phyloP scores from a whole-genome alignment of 108 stramenopile genomes.

The Cyclotella choctawhatcheeana region DNA sequence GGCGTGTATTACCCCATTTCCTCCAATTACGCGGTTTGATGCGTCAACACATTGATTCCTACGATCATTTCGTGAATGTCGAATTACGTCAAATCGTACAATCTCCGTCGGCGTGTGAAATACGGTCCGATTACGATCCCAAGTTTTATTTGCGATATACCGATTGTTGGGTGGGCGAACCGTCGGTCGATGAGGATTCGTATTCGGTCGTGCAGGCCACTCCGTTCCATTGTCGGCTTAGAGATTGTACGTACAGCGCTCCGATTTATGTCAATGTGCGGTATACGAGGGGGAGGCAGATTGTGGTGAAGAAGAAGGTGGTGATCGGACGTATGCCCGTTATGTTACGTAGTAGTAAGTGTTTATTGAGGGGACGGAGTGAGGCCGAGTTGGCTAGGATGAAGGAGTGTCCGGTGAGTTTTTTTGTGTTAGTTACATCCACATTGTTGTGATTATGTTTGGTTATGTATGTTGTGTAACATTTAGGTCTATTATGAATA shows the following conservation, averaged over 20 bases:
- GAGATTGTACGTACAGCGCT: conserved; percentile 98
- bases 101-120: conserved; percentile 83
- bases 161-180: conserved; percentile 95
- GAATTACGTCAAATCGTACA: conserved; percentile 94
- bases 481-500: no score
- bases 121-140: conserved; percentile 94
- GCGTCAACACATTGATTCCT: conserved; percentile 98
- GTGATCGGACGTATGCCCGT: conserved; percentile 91
- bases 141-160: conserved; percentile 96
- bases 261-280: conserved; percentile 98
- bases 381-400: conserved; percentile 88
- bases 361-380: conserved; percentile 84
- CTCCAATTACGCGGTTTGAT: conserved; percentile 91
- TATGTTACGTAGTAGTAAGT: conserved; percentile 95
- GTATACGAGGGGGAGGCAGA: conserved; percentile 94
- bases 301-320: conserved; percentile 89
- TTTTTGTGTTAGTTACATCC: not conserved
- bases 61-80: conserved; percentile 96
- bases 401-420: conserved; percentile 91
- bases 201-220: conserved; percentile 82
- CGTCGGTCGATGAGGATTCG: conserved; percentile 91
- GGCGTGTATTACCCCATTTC: conserved; percentile 96
- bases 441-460: not conserved
- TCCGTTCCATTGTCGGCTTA: conserved; percentile 96
- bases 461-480: no score